phyloP scores from a whole-genome alignment of 805 yeast genomes.

The Torulaspora maleeae region DNA sequence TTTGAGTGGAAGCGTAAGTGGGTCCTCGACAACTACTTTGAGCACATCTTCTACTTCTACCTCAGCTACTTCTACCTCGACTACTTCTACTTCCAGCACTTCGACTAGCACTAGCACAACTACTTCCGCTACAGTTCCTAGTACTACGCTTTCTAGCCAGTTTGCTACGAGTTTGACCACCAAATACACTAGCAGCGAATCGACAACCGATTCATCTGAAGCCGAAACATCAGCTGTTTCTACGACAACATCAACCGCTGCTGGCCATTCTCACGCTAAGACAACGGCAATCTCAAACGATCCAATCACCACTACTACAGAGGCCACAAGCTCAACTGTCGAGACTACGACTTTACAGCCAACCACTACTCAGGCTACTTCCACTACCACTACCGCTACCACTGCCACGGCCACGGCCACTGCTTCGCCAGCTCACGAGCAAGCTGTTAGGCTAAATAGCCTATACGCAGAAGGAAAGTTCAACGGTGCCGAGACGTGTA shows the following conservation, averaged over 20 bases:
- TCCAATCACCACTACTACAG: neutral
- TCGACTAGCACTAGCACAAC: slow-evolving; percentile 10
- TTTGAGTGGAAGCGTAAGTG: slow-evolving; percentile 31
- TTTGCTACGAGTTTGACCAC: neutral
- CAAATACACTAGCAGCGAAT: neutral
- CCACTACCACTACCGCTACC: slow-evolving; percentile 30
- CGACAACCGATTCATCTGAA: neutral
- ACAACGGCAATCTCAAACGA: slow-evolving; percentile 10
- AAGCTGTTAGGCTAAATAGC: slow-evolving; percentile 44
- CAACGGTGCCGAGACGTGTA: slow-evolving; percentile 43
- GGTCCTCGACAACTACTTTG: slow-evolving; percentile 14
- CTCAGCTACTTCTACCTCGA: slow-evolving; percentile 8
- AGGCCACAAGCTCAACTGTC: slow-evolving; percentile 7
- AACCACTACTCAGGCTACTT: slow-evolving; percentile 13
- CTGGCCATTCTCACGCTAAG: slow-evolving; percentile 3
- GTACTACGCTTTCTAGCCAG: neutral
- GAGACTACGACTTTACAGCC: slow-evolving; percentile 16
- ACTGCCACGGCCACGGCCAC: slow-evolving; percentile 28
- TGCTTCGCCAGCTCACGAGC: slow-evolving; percentile 36
- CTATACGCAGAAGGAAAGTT: slow-evolving; percentile 42
- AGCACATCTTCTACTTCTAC: slow-evolving; percentile 12
- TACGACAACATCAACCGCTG: neutral
- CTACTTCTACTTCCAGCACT: slow-evolving; percentile 8
- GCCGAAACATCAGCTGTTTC: neutral
- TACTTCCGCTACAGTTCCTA: neutral